Conservation (phyloP, 352 stramenopile species). For the Globisporangium okanoganense region DNA sequence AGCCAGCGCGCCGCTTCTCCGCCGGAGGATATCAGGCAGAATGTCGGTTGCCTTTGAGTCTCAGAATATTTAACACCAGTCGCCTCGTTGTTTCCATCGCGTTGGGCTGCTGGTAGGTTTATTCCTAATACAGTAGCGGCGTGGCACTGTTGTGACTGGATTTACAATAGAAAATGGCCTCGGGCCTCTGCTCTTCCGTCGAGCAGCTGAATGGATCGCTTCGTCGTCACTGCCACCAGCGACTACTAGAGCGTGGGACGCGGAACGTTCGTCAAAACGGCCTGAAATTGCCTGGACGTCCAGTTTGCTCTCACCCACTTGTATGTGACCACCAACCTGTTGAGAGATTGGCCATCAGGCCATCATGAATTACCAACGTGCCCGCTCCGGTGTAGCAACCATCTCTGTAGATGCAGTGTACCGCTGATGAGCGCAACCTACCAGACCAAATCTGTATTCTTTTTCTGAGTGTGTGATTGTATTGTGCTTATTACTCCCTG, state of each 20-base stretch:
- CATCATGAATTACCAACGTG: not conserved
- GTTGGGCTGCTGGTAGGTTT: not conserved
- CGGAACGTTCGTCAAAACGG: not conserved
- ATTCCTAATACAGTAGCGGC: not conserved
- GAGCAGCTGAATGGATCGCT: not conserved
- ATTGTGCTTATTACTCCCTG: not conserved
- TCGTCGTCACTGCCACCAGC: not conserved
- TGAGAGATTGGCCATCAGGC: not conserved
- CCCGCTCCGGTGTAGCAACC: not conserved
- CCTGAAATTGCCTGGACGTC: not conserved
- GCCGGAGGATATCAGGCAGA: not conserved
- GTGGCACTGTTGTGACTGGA: not conserved
- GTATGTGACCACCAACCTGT: not conserved
- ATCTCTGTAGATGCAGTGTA: not conserved
- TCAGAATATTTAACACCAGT: too few species aligned
- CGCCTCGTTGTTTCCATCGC: not conserved
- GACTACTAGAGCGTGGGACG: not conserved
- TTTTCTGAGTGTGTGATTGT: not conserved
- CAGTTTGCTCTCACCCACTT: not conserved
- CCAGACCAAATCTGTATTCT: constrained; percentile 3
- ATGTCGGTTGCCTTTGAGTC: too few species aligned
- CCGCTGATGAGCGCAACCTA: too few species aligned
- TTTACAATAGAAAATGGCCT: not conserved
- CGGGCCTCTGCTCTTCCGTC: not conserved
- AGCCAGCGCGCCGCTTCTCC: not conserved